These are phyloP conservation scores for Anethum foeniculum DNA, from an alignment of 140 eudicot genomes.

Conservation along the genomic window DNA sequence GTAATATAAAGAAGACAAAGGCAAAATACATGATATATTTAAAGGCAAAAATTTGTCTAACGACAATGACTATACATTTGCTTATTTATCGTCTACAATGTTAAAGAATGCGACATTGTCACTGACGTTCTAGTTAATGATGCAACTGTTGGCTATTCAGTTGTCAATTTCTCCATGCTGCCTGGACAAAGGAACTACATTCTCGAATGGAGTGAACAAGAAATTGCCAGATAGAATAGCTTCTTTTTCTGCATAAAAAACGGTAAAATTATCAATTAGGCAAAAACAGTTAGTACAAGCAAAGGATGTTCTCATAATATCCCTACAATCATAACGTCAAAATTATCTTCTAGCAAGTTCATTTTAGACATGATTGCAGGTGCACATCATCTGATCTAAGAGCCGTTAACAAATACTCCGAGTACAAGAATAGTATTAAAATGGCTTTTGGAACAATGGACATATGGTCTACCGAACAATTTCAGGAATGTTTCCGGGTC, in stretches of 20 bases:
- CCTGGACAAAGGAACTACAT: not conserved
- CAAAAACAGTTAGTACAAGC: not conserved
- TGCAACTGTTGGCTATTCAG: not conserved
- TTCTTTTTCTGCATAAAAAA: conserved; percentile 54
- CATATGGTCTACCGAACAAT: not conserved
- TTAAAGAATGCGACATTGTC: not conserved
- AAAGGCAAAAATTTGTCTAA: not conserved
- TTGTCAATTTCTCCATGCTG: not conserved
- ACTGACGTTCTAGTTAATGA: not conserved
- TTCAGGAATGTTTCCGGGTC: not conserved
- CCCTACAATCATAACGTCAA: not conserved
- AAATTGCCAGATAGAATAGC: conserved; percentile 69
- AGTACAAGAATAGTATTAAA: not conserved
- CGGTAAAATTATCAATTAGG: not conserved
- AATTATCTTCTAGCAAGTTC: not conserved
- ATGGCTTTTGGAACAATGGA: not conserved
- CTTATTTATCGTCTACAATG: not conserved
- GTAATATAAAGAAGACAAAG: not conserved
- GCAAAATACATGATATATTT: not conserved
- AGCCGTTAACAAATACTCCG: not conserved
- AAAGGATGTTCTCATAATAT: not conserved
- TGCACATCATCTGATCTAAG: not conserved
- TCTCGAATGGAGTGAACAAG: conserved; percentile 48
- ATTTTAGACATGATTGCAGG: not conserved
- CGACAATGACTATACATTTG: not conserved